Base-by-base conservation (phyloP, 768 basidiomycete genomes). In the Kwoniella dendrophila region DNA sequence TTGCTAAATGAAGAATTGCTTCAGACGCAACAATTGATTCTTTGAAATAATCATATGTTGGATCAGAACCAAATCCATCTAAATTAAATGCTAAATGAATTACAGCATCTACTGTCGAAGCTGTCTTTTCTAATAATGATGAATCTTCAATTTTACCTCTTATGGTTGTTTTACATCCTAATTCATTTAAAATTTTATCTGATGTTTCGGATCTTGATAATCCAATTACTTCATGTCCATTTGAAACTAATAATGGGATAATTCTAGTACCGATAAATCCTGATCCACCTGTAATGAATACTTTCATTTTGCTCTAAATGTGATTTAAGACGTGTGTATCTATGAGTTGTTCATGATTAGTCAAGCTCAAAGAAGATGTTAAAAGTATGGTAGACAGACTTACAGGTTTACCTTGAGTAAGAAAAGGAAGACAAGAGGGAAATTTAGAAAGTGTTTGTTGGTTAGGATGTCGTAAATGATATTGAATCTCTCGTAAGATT, bases 271-370 rank as follows among this genome's bases (percentile, higher is more conserved):
- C 67, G 33, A 69, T 57, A 32, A 44, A 74, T 20, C 73, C 75
- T 1, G 66, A 40, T 11, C 61, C 75, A 32, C 71, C 69, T 24
- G 75, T 76, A 22, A 74, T 53, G 51, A 75, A 71, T 38, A 71
- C 67, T 55, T 55, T 64, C 70, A 75, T 71, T 24, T 11, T 45
- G 12, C 22, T 43, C 4, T 43, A n/a, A 48, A 38, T 38, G 18
- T 18, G 36, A 38, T 38, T 38, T 8, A 8, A 38, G 8, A 18
- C 36, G 36, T 38, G 36, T 38, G 18, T 38, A 18, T 38, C n/a
- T n/a, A n/a, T n/a, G n/a, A n/a, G n/a, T n/a, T n/a, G n/a, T n/a
- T n/a, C n/a, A n/a, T n/a, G n/a, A n/a, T n/a, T n/a, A n/a, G n/a
- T n/a, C n/a, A n/a, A n/a, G n/a, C n/a, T n/a, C n/a, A n/a, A n/a